phyloP scores from a whole-genome alignment of 2,329 filamentous ascomycete genomes.

The Penicillium occitanis region DNA sequence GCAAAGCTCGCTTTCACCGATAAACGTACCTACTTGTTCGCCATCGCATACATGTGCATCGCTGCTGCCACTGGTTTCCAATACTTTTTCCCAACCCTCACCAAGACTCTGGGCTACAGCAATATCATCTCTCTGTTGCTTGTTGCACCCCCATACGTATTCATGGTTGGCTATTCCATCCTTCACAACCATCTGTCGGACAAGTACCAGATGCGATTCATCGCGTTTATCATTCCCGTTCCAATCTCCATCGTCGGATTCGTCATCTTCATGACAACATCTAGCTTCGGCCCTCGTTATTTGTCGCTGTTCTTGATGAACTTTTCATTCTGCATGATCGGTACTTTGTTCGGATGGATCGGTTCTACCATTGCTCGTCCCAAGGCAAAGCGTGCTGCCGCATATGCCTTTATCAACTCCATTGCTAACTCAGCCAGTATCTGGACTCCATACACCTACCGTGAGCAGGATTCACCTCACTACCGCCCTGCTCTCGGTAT shows the following conservation, averaged over 20 bases:
- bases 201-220: slow-evolving; percentile 48
- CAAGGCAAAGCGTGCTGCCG: slow-evolving; percentile 56
- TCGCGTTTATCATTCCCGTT: slow-evolving; percentile 56
- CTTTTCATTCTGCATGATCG: slow-evolving; percentile 58
- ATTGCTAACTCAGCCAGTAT: slow-evolving; percentile 55
- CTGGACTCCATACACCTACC: slow-evolving; percentile 54
- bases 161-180: slow-evolving; percentile 53
- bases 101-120: slow-evolving; percentile 45
- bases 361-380: slow-evolving; percentile 53
- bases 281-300: slow-evolving; percentile 55
- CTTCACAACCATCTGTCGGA: slow-evolving; percentile 49
- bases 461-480: slow-evolving; percentile 38
- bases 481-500: slow-evolving; percentile 46
- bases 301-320: slow-evolving; percentile 57
- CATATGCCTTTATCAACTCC: slow-evolving; percentile 57
- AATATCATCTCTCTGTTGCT: slow-evolving; percentile 52
- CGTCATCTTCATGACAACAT: slow-evolving; percentile 56
- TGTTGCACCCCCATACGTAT: slow-evolving; percentile 55
- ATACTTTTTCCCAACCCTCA: slow-evolving; percentile 58
- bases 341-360: slow-evolving; percentile 53
- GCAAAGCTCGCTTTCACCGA: slow-evolving; percentile 54
- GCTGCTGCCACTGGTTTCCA: slow-evolving; percentile 55
- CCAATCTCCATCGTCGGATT: slow-evolving; percentile 53
- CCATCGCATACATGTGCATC: slow-evolving; percentile 50
- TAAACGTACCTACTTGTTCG: slow-evolving; percentile 49